These are phyloP conservation scores for Triticum urartu DNA, from an alignment of 176 grass and related monocot species.

Conservation along the genomic window DNA sequence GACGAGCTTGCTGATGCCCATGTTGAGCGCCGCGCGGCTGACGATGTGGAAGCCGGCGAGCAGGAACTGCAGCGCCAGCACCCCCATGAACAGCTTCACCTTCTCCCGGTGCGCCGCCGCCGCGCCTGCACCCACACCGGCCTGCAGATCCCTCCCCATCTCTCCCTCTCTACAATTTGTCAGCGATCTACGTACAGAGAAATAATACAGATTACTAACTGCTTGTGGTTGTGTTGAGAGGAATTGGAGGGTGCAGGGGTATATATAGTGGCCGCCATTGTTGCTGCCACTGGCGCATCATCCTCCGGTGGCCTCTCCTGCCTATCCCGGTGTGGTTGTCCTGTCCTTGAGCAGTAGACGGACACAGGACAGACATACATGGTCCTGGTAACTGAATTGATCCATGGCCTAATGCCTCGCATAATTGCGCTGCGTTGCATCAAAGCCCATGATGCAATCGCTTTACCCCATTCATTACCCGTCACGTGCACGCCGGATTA, in stretches of 20 bases:
- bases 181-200: not conserved
- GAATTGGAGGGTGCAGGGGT: not conserved
- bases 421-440: not conserved
- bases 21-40: slow-evolving; percentile 74
- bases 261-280: slow-evolving; percentile 27
- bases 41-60: slow-evolving; percentile 93
- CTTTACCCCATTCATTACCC: not conserved
- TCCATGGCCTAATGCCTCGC: not conserved
- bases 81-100: slow-evolving; percentile 70
- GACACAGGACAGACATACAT: not conserved
- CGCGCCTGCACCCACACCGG: too few relatives aligned
- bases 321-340: slow-evolving; percentile 15
- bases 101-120: slow-evolving; percentile 51
- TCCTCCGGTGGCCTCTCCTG: not conserved
- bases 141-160: slow-evolving; percentile 31
- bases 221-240: slow-evolving; percentile 1
- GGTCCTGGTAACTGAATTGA: slow-evolving; percentile 24
- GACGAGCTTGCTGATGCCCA: slow-evolving; percentile 93
- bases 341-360: slow-evolving; percentile 9
- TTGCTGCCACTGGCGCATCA: not conserved
- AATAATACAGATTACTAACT: not conserved
- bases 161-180: not conserved
- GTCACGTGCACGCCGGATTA: not conserved
- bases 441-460: not conserved
- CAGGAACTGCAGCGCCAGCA: slow-evolving; percentile 71